phyloP scores from a whole-genome alignment of 2,329 filamentous ascomycete species.

The Davidsoniella neocaledoniae region DNA sequence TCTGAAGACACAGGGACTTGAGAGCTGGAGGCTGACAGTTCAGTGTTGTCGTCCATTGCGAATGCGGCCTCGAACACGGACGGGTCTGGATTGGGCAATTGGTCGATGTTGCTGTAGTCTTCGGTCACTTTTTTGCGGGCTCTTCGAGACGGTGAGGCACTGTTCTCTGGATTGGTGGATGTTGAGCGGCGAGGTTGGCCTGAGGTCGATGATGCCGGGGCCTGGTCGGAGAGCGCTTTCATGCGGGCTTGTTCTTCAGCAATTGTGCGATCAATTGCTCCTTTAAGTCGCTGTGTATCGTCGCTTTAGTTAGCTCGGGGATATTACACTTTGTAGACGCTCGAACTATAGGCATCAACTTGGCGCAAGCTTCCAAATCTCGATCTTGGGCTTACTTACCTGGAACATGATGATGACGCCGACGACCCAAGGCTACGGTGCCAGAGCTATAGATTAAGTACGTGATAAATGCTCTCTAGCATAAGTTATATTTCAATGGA shows the following conservation, averaged over 20 bases:
- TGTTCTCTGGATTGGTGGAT: slow-evolving; percentile 15
- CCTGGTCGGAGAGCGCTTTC: slow-evolving; percentile 32
- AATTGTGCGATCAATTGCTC: slow-evolving; percentile 71
- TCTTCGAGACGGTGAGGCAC: slow-evolving; percentile 16
- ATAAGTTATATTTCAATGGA: too few species aligned
- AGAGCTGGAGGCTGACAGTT: slow-evolving; percentile 23
- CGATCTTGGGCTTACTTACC: too few species aligned
- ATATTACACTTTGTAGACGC: too few species aligned
- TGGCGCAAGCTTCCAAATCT: too few species aligned
- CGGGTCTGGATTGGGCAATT: slow-evolving; percentile 51
- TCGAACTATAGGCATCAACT: too few species aligned
- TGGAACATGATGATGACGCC: too few species aligned
- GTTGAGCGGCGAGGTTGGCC: slow-evolving; percentile 24
- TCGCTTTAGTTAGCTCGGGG: too few species aligned
- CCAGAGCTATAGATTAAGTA: too few species aligned
- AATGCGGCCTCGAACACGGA: slow-evolving; percentile 78
- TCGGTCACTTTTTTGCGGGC: slow-evolving; percentile 18
- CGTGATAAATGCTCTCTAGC: too few species aligned
- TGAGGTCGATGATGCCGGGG: slow-evolving; percentile 21
- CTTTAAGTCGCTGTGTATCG: slow-evolving; percentile 52
- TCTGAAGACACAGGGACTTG: not conserved
- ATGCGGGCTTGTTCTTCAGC: slow-evolving; percentile 82
- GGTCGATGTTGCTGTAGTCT: slow-evolving; percentile 22
- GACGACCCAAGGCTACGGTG: too few species aligned
- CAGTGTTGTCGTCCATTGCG: slow-evolving; percentile 54